phyloP scores from a whole-genome alignment of 2,329 filamentous ascomycete species.

The Sporothrix luriei region DNA sequence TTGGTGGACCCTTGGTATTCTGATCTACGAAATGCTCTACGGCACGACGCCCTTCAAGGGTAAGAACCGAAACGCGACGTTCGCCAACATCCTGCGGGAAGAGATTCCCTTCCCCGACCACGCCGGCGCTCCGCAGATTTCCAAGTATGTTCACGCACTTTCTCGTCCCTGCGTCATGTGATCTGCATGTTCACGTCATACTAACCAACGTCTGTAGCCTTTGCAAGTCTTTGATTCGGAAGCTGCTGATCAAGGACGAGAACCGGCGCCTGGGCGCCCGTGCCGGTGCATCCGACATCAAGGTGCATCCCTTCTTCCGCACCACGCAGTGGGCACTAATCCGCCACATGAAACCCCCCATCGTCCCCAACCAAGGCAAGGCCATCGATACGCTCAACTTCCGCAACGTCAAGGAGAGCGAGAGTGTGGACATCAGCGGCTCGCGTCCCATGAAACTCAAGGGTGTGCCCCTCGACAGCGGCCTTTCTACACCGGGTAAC shows the following conservation, averaged over 20 bases:
- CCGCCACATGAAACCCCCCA: conserved; percentile 96
- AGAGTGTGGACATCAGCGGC: conserved; percentile 82
- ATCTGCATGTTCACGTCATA: neutral
- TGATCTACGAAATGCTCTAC: conserved; percentile 99
- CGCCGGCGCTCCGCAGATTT: conserved; percentile 78
- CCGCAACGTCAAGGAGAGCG: conserved; percentile 95
- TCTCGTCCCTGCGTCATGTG: neutral
- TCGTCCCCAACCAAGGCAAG: conserved; percentile 86
- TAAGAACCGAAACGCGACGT: conserved; percentile 97
- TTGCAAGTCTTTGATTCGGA: conserved; percentile 94
- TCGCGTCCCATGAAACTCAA: conserved; percentile 60
- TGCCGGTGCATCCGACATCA: conserved; percentile 95
- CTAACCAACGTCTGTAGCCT: conserved; percentile 58
- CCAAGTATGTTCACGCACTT: conserved; percentile 68
- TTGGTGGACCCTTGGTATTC: conserved; percentile 97
- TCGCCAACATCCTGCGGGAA: conserved; percentile 93
- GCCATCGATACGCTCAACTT: conserved; percentile 96
- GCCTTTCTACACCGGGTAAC: conserved; percentile 78
- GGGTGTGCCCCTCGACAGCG: conserved; percentile 84
- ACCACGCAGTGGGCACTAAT: conserved; percentile 96
- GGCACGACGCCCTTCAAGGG: conserved; percentile 99
- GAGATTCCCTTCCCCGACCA: conserved; percentile 96
- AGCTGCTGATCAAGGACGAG: conserved; percentile 97
- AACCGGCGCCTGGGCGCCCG: conserved; percentile 89
- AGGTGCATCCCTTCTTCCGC: conserved; percentile 93